Evolutionary conservation across 2,329 filamentous ascomycete genomes (phyloP).

Genomic region (Aspergillus tanneri): DNA sequence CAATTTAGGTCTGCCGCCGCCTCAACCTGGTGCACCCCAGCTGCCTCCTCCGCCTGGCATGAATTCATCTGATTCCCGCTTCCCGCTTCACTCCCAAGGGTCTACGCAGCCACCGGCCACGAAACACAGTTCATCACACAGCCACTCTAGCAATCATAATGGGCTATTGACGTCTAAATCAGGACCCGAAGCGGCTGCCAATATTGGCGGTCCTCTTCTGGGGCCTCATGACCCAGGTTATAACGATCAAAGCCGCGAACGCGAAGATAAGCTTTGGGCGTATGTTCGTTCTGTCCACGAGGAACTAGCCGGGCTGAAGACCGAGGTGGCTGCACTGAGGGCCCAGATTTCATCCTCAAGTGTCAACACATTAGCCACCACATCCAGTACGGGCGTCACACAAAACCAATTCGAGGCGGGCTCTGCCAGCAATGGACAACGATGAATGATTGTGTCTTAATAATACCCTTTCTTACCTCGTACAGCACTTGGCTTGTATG

Average conservation of each 20-base stretch:
- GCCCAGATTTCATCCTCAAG: slow-evolving; percentile 40
- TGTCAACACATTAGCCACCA: slow-evolving; percentile 23
- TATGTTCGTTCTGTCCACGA: slow-evolving; percentile 46
- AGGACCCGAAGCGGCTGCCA: slow-evolving; percentile 26
- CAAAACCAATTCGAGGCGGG: slow-evolving; percentile 16
- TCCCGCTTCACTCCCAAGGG: slow-evolving; percentile 41
- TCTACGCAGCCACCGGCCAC: slow-evolving; percentile 36
- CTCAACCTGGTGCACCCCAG: slow-evolving; percentile 42
- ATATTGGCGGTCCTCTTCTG: slow-evolving; percentile 19
- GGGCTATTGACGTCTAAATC: slow-evolving; percentile 28
- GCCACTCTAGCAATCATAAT: slow-evolving; percentile 37
- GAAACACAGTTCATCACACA: slow-evolving; percentile 38
- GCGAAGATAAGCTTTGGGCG: slow-evolving; percentile 44
- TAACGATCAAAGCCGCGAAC: slow-evolving; percentile 32
- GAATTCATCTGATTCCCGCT: slow-evolving; percentile 45
- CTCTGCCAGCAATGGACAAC: slow-evolving; percentile 13
- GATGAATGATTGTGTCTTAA: slow-evolving; percentile 12
- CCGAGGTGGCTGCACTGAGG: slow-evolving; percentile 43
- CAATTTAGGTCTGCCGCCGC: slow-evolving; percentile 37
- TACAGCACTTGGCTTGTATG: not conserved
- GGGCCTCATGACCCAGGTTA: slow-evolving; percentile 24
- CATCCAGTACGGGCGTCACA: slow-evolving; percentile 16
- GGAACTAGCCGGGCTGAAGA: slow-evolving; percentile 40
- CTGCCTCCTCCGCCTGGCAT: slow-evolving; percentile 46
- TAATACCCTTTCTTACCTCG: not conserved